Percentiles rank a stretch among this genome's conserved stretches.
Conservation (phyloP, 805 yeast genomes). For the Pichia manshurica region DNA sequence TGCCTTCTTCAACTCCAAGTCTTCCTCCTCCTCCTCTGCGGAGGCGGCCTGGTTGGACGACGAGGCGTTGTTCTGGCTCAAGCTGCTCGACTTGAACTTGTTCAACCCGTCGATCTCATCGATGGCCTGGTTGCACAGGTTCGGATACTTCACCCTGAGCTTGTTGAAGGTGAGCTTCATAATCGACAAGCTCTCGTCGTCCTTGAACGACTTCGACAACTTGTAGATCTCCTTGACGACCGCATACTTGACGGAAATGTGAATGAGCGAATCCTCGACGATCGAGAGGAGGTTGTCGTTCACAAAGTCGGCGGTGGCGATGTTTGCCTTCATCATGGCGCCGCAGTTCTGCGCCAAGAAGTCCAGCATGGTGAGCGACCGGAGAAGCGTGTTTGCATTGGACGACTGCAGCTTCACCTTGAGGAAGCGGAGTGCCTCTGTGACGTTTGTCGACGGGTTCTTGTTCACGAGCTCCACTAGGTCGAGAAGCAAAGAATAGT, state of each 20-base stretch:
- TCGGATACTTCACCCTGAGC: constrained; percentile 38
- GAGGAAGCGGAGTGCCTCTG: constrained; percentile 41
- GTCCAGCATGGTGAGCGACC: constrained; percentile 48
- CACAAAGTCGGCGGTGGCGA: constrained; percentile 54
- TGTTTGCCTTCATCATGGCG: constrained; percentile 55
- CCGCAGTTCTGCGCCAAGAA: constrained; percentile 77
- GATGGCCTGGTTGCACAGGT: constrained; percentile 28
- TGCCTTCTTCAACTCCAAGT: constrained; percentile 73
- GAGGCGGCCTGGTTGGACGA: not conserved
- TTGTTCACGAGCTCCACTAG: constrained; percentile 62
- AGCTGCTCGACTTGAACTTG: not conserved
- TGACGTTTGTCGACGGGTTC: constrained; percentile 53
- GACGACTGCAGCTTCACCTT: constrained; percentile 42
- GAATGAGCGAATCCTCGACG: constrained; percentile 50
- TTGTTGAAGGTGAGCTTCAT: constrained; percentile 56
- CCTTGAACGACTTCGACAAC: constrained; percentile 54
- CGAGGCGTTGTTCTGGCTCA: constrained; percentile 3
- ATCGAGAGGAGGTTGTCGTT: constrained; percentile 39
- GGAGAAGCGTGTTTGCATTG: constrained; percentile 62
- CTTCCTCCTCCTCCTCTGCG: constrained; percentile 41
- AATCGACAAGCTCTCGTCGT: constrained; percentile 71
- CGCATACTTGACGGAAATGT: constrained; percentile 58
- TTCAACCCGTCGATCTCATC: constrained; percentile 24
- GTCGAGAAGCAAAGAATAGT: constrained; percentile 59
- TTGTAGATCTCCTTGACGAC: constrained; percentile 65